Conservation (phyloP, 352 stramenopile species). For the Globisporangium nagaii region DNA sequence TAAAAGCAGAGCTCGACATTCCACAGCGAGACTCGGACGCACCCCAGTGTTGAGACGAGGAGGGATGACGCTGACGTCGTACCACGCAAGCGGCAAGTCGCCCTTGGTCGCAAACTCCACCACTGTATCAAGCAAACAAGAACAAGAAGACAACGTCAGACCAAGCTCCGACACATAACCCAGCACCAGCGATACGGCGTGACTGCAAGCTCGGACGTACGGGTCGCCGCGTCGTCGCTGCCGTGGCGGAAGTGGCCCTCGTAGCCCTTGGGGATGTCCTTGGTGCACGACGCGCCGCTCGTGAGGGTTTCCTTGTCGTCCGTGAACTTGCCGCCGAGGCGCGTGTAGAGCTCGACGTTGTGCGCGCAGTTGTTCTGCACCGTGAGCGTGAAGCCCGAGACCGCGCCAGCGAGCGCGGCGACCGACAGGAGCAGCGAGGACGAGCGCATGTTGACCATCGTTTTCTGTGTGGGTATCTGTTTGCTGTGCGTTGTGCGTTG, state of each 20-base stretch:
- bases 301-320: conserved; percentile 36
- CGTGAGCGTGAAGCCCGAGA: conserved; percentile 43
- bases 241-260: conserved; percentile 70
- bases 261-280: conserved; percentile 49
- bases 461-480: not conserved
- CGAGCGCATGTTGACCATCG: conserved; percentile 22
- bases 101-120: conserved; percentile 64
- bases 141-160: not conserved
- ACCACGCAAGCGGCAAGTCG: conserved; percentile 50
- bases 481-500: not conserved
- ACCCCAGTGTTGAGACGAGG: conserved; percentile 36
- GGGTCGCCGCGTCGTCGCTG: conserved; percentile 41
- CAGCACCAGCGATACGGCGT: not conserved
- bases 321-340: conserved; percentile 41
- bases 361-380: conserved; percentile 55
- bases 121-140: conserved; percentile 23
- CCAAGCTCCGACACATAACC: not conserved
- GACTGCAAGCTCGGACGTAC: conserved; percentile 15
- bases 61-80: conserved; percentile 70
- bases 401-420: conserved; percentile 14
- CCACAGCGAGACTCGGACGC: not conserved
- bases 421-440: conserved; percentile 14
- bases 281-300: conserved; percentile 26
- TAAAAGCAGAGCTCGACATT: not conserved
- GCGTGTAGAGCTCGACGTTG: conserved; percentile 52